Evolutionary conservation across 306 rosid genomes (phyloP).

Genomic region (Herpetospermum pedunculosum): DNA sequence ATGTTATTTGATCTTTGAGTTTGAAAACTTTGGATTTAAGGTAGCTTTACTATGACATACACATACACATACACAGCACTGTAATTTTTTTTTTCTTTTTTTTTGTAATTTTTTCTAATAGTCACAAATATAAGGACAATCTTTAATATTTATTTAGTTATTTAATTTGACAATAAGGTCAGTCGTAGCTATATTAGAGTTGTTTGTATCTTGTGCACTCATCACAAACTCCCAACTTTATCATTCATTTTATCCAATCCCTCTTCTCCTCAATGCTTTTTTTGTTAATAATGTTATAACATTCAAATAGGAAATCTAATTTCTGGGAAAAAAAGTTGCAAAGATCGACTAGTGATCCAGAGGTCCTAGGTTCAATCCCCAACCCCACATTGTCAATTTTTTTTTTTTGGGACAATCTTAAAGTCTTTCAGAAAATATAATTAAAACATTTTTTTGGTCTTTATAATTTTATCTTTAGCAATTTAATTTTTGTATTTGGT

Average conservation of each 20-base stretch:
- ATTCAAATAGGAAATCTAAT: not conserved
- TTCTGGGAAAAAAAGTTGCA: no score
- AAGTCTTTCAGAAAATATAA: not conserved
- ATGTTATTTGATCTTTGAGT: not conserved
- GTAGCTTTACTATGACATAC: not conserved
- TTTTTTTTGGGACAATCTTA: not conserved
- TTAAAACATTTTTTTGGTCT: not conserved
- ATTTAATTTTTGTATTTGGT: not conserved
- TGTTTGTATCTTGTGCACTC: not conserved
- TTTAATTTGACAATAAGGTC: not conserved
- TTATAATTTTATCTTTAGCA: no score
- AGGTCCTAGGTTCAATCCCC: no score
- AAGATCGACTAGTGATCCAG: no score
- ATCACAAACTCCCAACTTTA: not conserved
- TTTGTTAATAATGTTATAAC: not conserved
- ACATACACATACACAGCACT: not conserved
- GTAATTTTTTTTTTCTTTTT: not conserved
- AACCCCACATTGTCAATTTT: no score
- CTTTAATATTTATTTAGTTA: not conserved
- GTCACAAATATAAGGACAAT: not conserved
- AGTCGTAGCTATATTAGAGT: not conserved
- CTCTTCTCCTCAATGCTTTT: not conserved
- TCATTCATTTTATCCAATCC: not conserved
- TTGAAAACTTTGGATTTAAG: not conserved
- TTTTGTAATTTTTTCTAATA: not conserved